These are phyloP conservation scores for Brassica rapa DNA, from an alignment of 345 rosid genomes.

Conservation along the genomic window DNA sequence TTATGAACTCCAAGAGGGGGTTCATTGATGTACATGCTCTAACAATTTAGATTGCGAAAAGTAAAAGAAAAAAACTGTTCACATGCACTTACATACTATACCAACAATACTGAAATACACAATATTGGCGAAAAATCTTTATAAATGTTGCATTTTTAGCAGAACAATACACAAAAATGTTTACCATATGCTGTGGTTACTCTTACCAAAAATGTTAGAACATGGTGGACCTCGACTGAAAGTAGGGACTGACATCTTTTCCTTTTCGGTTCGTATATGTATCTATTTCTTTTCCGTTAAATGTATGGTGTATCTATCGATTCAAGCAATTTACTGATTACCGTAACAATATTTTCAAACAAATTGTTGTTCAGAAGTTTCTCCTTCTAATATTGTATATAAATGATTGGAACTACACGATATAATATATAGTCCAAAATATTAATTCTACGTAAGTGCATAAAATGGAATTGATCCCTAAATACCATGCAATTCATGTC, in stretches of 20 bases:
- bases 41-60: background rate
- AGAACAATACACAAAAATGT: background rate
- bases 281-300: background rate
- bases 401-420: background rate
- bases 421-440: background rate
- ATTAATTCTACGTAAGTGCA: background rate
- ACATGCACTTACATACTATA: background rate
- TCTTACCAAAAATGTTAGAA: background rate
- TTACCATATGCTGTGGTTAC: background rate
- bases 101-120: background rate
- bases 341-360: background rate
- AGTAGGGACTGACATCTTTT: background rate
- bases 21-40: too few relatives aligned
- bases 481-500: slow-evolving; percentile 5
- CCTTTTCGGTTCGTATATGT: background rate
- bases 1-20: too few relatives aligned
- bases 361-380: background rate
- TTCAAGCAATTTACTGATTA: background rate
- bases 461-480: background rate
- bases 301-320: background rate
- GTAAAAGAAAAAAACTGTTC: background rate
- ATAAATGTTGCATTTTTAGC: background rate
- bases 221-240: background rate
- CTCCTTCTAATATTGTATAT: background rate
- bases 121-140: background rate